Evolutionary conservation across 2,329 filamentous ascomycete genomes (phyloP), one percentile per base, ranked within the genome.

Genomic region (Apiospora arundinis): DNA sequence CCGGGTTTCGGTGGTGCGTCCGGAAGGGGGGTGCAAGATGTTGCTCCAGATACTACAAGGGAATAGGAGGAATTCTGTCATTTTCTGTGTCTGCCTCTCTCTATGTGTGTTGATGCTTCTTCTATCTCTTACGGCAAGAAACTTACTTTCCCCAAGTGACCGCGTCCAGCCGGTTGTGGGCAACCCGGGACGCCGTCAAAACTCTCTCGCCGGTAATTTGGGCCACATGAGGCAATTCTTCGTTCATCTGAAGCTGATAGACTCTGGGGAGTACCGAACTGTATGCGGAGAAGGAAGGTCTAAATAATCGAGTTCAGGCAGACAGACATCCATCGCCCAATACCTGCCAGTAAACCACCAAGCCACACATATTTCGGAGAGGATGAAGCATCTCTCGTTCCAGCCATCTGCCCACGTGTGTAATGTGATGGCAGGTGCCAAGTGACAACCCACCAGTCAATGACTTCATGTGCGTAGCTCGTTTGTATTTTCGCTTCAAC

Each of bases 201-300:
- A 63, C 56, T 63, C 56, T 63, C 32, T 12, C 56, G 32, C 32
- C 32, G 32, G 56, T 40, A 63, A 40, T 6, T 40, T 40, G 32
- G 32, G 18, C 56, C 56, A 40, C 56, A 40, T 63, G 56, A 63
- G 21, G 32, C 56, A 63, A 40, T 63, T 63, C 56, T 63, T n/a
- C 56, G 56, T 63, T 63, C 56, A 63, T 63, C 56, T 21, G 56
- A 63, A 63, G 56, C 56, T 63, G 37, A 32, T 23, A 63, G 56
- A 40, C 56, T 63, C 56, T 63, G 28, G 56, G 28, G 18, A 63
- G 56, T n/a, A 63, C 56, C 32, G 18, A 63, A 63, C 32, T 40
- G 32, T 63, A 63, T 40, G 56, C 32, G 56, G 56, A 23, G 56
- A 23, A 63, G 32, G 6, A 45, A 63, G 56, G 56, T 63, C 28